phyloP scores from a whole-genome alignment of 2,329 filamentous ascomycete species.

The Metarhizium guizhouense region DNA sequence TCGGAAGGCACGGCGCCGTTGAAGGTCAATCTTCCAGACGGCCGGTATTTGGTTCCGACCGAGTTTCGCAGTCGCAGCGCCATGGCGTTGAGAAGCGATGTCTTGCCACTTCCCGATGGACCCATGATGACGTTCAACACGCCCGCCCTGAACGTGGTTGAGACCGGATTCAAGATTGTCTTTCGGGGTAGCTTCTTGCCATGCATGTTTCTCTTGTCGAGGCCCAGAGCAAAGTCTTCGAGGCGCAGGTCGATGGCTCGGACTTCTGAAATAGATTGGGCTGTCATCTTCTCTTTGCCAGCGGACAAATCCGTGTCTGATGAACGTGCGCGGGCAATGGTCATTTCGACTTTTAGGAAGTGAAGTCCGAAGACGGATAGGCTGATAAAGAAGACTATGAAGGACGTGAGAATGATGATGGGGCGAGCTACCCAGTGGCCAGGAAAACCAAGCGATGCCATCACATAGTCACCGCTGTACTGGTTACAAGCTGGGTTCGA shows the following conservation, averaged over 20 bases:
- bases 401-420: conserved; percentile 53
- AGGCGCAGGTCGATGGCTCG: conserved; percentile 57
- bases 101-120: conserved; percentile 70
- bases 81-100: conserved; percentile 65
- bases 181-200: conserved; percentile 44
- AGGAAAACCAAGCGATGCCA: conserved; percentile 60
- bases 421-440: conserved; percentile 58
- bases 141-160: conserved; percentile 57
- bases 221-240: conserved; percentile 51
- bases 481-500: conserved; percentile 56
- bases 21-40: conserved; percentile 56
- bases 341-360: conserved; percentile 59
- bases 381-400: conserved; percentile 53
- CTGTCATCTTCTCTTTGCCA: conserved; percentile 61
- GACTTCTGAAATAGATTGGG: conserved; percentile 40
- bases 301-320: conserved; percentile 54
- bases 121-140: conserved; percentile 72
- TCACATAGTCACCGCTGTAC: conserved; percentile 61
- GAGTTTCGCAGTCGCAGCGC: conserved; percentile 56
- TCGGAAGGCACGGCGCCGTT: conserved; percentile 61
- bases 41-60: conserved; percentile 50
- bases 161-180: conserved; percentile 58
- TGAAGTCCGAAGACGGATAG: conserved; percentile 53
- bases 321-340: conserved; percentile 53
- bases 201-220: conserved; percentile 50